Conservation (phyloP, 2,329 filamentous ascomycete genomes). For the Fusarium torulosum region DNA sequence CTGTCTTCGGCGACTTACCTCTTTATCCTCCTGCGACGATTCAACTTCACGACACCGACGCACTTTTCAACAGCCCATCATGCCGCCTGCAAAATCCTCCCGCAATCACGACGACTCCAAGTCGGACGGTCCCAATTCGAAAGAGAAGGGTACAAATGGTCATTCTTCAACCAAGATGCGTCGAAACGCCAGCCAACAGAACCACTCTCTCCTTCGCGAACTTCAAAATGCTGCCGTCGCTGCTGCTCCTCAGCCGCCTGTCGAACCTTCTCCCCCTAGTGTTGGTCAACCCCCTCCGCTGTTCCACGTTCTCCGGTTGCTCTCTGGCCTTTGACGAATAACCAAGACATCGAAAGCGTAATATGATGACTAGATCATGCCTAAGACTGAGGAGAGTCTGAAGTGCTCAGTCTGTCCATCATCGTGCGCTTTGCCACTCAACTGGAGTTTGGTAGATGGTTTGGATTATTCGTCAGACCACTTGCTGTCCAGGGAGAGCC, state of each 20-base stretch:
- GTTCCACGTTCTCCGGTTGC: constrained; percentile 18
- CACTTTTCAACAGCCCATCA: constrained; percentile 42
- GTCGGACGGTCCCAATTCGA: constrained; percentile 55
- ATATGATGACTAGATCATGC: not conserved
- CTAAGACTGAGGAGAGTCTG: not conserved
- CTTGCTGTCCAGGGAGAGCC: not conserved
- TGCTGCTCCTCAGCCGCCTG: constrained; percentile 48
- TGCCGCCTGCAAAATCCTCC: constrained; percentile 62
- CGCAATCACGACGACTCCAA: constrained; percentile 63
- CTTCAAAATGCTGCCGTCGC: constrained; percentile 56
- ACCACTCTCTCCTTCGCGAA: constrained; percentile 61
- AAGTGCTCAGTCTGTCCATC: not conserved
- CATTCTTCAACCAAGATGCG: constrained; percentile 67
- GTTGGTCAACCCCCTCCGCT: constrained; percentile 47
- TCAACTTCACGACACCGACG: constrained; percentile 1
- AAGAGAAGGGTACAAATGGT: constrained; percentile 61
- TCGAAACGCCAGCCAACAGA: constrained; percentile 65
- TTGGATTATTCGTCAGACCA: not conserved
- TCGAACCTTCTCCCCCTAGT: constrained; percentile 51
- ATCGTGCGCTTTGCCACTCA: not conserved
- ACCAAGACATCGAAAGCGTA: not conserved
- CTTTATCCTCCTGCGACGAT: constrained; percentile 11
- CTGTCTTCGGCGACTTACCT: constrained; percentile 9
- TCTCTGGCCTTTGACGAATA: not conserved
- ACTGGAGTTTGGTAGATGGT: not conserved